phyloP scores from a whole-genome alignment of 352 stramenopile genomes.

The Phytophthora rubi region DNA sequence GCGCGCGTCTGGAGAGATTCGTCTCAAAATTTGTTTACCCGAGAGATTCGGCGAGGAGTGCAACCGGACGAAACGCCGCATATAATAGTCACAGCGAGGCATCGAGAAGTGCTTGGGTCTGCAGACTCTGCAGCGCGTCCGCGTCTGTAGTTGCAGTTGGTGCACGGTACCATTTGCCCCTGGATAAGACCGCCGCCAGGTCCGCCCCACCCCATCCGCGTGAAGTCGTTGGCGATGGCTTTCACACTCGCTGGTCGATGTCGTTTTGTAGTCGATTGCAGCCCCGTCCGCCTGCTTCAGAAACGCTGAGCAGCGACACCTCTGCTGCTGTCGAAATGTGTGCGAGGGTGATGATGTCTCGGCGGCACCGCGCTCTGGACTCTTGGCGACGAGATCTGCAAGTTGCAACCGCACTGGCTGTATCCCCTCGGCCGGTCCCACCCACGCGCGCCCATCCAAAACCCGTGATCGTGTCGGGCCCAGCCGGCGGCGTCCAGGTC shows the following conservation, averaged over 20 bases:
- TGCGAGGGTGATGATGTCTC: not conserved
- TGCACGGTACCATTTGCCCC: not conserved
- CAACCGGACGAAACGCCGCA: slow-evolving; percentile 23
- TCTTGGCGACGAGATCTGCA: not conserved
- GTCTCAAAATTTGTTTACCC: slow-evolving; percentile 17
- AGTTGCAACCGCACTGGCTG: slow-evolving; percentile 20
- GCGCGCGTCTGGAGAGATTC: slow-evolving; percentile 14
- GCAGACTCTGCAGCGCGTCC: not conserved
- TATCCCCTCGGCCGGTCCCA: slow-evolving; percentile 16
- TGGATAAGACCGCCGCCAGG: not conserved
- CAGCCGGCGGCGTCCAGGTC: not conserved
- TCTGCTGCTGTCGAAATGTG: not conserved
- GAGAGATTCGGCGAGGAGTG: slow-evolving; percentile 25
- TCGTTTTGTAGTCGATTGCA: not conserved
- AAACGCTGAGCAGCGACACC: not conserved
- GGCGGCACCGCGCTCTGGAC: slow-evolving; percentile 14
- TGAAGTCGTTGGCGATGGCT: not conserved
- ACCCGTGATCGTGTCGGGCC: slow-evolving; percentile 7
- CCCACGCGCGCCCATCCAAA: slow-evolving; percentile 19
- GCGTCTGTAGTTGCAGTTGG: slow-evolving; percentile 1
- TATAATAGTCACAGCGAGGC: not conserved
- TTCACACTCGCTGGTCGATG: not conserved
- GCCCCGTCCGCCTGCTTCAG: slow-evolving; percentile 3
- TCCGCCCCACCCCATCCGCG: not conserved
- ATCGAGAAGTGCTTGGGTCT: not conserved